Evolutionary conservation across 345 rosid genomes (phyloP), one percentile per base, ranked within the genome.

Genomic region (Brassica carinata): DNA sequence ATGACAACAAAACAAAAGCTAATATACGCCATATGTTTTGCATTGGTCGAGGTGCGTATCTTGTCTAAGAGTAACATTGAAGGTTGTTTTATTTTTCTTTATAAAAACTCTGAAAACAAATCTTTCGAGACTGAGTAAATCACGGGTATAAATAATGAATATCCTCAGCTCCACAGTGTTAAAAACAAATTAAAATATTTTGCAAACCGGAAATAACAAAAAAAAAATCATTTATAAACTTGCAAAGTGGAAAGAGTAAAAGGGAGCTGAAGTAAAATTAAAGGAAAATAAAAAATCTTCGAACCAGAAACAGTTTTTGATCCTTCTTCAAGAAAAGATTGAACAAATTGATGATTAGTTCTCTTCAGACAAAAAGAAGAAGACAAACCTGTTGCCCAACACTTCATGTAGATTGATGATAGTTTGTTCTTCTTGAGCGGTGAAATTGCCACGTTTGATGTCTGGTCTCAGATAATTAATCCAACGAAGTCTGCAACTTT

Each of bases 401-500:
- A 59, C 57, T 73, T 87, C 81, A 77, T 92, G 97, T 48, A 90
- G 71, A 11, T 88, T 66, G 80, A 92, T 55, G 67, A 92, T 88
- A 64, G 91, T 82, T 8, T 90, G 86, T 67, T 92, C 97, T 81
- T 92, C 97, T 85, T 89, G 92, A 43, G 75, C 73, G 70, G 84
- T 88, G 73, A 92, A 92, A 72, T 92, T 92, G 31, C 95, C 97
- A 73, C 95, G 80, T 82, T 92, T 92, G 23, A 92, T 92, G 59
- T 90, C 95, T 4, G 97, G 97, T 73, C 95, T 85, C 31, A 92
- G 67, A 77, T 92, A 92, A 72, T 92, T 92, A 17, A 82, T 87
- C 97, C 97, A 92, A 3, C 97, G 85, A 19, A 92, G 87, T 66
- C 97, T 87, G 83, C 97, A 92, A 78, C 97, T n/a, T 92, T 87